These are phyloP conservation scores for Cyberlindnera xylosilytica DNA, from an alignment of 805 yeast species.

Conservation along the genomic window DNA sequence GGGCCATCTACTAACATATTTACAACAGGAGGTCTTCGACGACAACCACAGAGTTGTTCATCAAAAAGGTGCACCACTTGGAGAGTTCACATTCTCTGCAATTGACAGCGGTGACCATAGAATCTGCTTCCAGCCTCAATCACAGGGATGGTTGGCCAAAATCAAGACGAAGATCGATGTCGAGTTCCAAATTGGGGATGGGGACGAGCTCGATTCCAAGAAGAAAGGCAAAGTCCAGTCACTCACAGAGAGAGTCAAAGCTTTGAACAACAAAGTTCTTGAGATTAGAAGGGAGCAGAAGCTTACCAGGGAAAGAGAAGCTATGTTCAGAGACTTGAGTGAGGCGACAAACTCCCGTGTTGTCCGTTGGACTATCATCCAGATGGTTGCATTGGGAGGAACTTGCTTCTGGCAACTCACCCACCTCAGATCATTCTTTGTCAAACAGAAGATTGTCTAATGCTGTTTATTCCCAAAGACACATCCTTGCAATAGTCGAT, in stretches of 20 bases:
- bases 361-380: constrained; percentile 70
- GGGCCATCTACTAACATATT: constrained; percentile 10
- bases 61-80: constrained; percentile 61
- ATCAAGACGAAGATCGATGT: constrained; percentile 55
- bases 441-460: constrained; percentile 58
- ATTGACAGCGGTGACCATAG: constrained; percentile 76
- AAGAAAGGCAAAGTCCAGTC: constrained; percentile 53
- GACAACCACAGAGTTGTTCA: constrained; percentile 72
- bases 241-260: constrained; percentile 55
- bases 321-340: constrained; percentile 65
- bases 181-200: constrained; percentile 67
- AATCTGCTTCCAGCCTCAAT: constrained; percentile 57
- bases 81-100: constrained; percentile 73
- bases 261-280: constrained; percentile 50
- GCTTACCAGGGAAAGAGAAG: constrained; percentile 71
- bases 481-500: too few relatives aligned
- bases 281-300: constrained; percentile 66
- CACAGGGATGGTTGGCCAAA: constrained; percentile 61
- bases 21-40: constrained; percentile 58
- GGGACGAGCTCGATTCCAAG: constrained; percentile 64
- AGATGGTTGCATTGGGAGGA: constrained; percentile 57
- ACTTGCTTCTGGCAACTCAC: constrained; percentile 75
- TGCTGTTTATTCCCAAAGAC: too few relatives aligned
- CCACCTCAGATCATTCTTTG: constrained; percentile 72
- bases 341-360: constrained; percentile 69